These are phyloP conservation scores for Pyricularia grisea DNA, from an alignment of 2,329 filamentous ascomycete genomes.

Conservation along the genomic window DNA sequence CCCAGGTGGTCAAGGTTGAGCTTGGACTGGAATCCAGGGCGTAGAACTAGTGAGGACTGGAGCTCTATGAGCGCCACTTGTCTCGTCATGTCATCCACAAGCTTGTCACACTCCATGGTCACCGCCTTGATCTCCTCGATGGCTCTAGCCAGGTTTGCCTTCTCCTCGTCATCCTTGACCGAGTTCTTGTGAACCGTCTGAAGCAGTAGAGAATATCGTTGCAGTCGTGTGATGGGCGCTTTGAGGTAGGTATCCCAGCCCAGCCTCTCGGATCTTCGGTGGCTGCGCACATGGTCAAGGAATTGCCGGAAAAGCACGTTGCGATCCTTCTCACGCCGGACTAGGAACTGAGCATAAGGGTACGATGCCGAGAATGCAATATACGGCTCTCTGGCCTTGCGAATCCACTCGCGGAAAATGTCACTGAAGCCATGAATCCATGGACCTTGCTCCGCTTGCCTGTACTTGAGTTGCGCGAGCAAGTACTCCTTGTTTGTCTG, in stretches of 20 bases:
- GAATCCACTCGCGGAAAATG: constrained; percentile 96
- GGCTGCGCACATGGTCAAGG: constrained; percentile 66
- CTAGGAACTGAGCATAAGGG: constrained; percentile 71
- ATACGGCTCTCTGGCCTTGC: constrained; percentile 82
- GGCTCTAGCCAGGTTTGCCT: constrained; percentile 70
- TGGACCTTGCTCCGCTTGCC: constrained; percentile 92
- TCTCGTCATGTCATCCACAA: constrained; percentile 85
- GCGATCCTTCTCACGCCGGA: constrained; percentile 73
- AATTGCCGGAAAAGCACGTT: constrained; percentile 85
- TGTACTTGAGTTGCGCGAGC: constrained; percentile 87
- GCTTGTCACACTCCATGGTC: constrained; percentile 81
- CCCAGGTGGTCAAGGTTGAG: constrained; percentile 93
- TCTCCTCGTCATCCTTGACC: constrained; percentile 78
- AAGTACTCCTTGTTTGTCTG: constrained; percentile 89
- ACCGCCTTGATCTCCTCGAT: constrained; percentile 88
- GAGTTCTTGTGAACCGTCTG: constrained; percentile 79
- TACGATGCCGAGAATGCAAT: constrained; percentile 87
- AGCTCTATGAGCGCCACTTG: constrained; percentile 85
- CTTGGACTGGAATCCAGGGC: constrained; percentile 81
- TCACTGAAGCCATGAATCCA: constrained; percentile 94
- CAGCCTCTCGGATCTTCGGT: constrained; percentile 72
- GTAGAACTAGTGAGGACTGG: constrained; percentile 69
- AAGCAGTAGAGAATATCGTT: constrained; percentile 80
- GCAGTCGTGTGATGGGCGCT: constrained; percentile 82
- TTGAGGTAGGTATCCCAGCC: constrained; percentile 95